phyloP scores from a whole-genome alignment of 2,329 filamentous ascomycete genomes.

The Achaetomium macrosporum region DNA sequence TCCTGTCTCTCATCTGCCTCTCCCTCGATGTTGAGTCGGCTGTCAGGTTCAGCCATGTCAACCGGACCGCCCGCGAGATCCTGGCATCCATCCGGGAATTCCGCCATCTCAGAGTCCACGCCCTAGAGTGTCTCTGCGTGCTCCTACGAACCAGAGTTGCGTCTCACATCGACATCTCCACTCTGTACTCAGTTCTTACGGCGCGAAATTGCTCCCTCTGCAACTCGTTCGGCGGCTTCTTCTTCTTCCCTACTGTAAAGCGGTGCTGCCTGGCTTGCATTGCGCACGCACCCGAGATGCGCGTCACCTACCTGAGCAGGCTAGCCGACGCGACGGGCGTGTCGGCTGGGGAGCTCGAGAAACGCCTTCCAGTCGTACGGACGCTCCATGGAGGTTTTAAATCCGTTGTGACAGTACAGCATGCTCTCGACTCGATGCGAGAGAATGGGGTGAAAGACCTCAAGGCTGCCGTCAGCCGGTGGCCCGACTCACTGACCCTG shows the following conservation, averaged over 20 bases:
- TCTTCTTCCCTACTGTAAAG: constrained; percentile 13
- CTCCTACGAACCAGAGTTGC: constrained; percentile 8
- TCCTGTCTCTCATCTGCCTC: constrained; percentile 12
- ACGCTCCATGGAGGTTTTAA: constrained; percentile 10
- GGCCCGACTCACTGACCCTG: constrained; percentile 14
- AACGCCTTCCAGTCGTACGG: constrained; percentile 10
- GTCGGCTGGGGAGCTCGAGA: not conserved
- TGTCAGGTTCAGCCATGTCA: constrained; percentile 14
- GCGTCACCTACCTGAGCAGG: constrained; percentile 6
- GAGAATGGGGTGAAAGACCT: not conserved
- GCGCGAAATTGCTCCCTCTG: constrained; percentile 11
- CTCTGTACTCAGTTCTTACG: constrained; percentile 5
- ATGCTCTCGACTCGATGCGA: constrained; percentile 3
- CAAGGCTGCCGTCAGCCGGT: constrained; percentile 4
- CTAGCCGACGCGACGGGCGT: constrained; percentile 4
- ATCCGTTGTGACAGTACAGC: constrained; percentile 10
- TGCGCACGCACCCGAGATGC: constrained; percentile 10
- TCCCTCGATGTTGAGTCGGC: constrained; percentile 12
- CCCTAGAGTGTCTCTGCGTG: constrained; percentile 13
- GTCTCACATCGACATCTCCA: not conserved
- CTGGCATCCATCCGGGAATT: constrained; percentile 10
- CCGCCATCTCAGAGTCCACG: constrained; percentile 11
- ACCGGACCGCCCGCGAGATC: constrained; percentile 13
- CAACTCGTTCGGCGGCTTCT: constrained; percentile 12
- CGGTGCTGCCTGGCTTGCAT: constrained; percentile 14